Evolutionary conservation across 139 green algal species (phyloP).

Genomic region (Klebsormidium nitens): DNA sequence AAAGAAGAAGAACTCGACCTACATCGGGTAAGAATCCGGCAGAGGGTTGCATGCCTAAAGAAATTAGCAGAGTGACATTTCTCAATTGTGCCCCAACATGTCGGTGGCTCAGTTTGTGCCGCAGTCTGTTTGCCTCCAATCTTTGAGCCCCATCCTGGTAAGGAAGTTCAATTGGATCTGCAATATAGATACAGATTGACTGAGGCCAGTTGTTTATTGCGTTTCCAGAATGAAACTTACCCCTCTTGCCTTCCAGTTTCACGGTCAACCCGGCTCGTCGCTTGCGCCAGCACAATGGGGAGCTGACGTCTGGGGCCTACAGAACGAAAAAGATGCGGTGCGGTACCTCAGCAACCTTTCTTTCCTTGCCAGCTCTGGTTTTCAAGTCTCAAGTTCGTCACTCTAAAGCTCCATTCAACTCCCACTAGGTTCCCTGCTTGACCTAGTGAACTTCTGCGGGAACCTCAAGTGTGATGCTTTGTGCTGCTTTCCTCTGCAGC

Average conservation of each 20-base stretch:
- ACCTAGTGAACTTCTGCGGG: too few relatives aligned
- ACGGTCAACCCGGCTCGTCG: conserved; percentile 75
- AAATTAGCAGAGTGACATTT: background rate
- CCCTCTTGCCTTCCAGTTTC: conserved; percentile 8
- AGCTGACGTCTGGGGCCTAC: conserved; percentile 65
- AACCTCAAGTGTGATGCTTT: too few relatives aligned
- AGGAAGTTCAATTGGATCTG: too few relatives aligned
- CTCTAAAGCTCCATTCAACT: too few relatives aligned
- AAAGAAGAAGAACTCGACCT: background rate
- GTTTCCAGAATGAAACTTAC: background rate
- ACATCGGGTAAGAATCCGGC: conserved; percentile 22
- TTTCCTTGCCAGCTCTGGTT: too few relatives aligned
- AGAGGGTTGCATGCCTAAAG: conserved; percentile 15
- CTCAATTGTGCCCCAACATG: background rate
- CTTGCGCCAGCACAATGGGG: conserved; percentile 89
- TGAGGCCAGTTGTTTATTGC: background rate
- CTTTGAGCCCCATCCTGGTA: too few relatives aligned
- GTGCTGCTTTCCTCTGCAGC: too few relatives aligned
- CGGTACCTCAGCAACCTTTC: too few relatives aligned
- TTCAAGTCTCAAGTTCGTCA: too few relatives aligned
- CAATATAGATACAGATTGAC: background rate
- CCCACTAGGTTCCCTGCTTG: too few relatives aligned
- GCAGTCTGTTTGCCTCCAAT: background rate
- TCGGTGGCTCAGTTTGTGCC: background rate
- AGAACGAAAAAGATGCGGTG: conserved; percentile 49